Conservation (phyloP, 2,329 filamentous ascomycete genomes). For the Fusarium pseudocircinatum region DNA sequence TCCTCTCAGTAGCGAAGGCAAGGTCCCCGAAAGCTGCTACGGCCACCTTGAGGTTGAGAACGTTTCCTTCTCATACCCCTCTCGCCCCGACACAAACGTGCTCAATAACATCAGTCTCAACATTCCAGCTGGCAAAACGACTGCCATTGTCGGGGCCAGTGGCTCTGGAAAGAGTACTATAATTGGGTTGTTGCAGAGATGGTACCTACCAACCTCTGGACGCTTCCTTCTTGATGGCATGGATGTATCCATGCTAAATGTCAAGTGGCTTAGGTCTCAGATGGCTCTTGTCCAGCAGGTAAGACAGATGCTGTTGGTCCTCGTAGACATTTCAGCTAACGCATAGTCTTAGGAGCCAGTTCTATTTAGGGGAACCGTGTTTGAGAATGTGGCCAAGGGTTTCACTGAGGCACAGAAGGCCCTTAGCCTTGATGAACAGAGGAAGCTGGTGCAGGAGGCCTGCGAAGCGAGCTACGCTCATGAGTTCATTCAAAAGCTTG, state of each 20-base stretch:
- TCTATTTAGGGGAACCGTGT: conserved; percentile 37
- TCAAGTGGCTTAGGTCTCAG: conserved; percentile 58
- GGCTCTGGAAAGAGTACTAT: conserved; percentile 77
- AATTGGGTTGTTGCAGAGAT: conserved; percentile 71
- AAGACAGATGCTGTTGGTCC: too few species aligned
- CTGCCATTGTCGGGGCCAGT: conserved; percentile 76
- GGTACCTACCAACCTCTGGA: conserved; percentile 59
- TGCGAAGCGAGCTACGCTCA: conserved; percentile 38
- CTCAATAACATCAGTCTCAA: conserved; percentile 63
- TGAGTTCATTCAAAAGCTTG: conserved; percentile 36
- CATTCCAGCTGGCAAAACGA: conserved; percentile 68
- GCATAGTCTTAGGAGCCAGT: conserved; percentile 28
- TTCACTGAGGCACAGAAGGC: conserved; percentile 25
- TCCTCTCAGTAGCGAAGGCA: conserved; percentile 3
- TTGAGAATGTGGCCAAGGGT: conserved; percentile 45
- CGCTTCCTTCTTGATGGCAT: conserved; percentile 51
- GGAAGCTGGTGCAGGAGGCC: conserved; percentile 21
- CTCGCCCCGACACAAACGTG: conserved; percentile 65
- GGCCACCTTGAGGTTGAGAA: conserved; percentile 61
- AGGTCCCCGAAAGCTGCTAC: conserved; percentile 11
- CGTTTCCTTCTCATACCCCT: conserved; percentile 74
- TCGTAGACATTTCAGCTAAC: background rate
- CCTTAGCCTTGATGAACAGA: background rate
- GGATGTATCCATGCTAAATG: conserved; percentile 51
- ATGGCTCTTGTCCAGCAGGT: conserved; percentile 54